phyloP scores from a whole-genome alignment of 148 eudicot species.

The Suaeda aralocaspica region DNA sequence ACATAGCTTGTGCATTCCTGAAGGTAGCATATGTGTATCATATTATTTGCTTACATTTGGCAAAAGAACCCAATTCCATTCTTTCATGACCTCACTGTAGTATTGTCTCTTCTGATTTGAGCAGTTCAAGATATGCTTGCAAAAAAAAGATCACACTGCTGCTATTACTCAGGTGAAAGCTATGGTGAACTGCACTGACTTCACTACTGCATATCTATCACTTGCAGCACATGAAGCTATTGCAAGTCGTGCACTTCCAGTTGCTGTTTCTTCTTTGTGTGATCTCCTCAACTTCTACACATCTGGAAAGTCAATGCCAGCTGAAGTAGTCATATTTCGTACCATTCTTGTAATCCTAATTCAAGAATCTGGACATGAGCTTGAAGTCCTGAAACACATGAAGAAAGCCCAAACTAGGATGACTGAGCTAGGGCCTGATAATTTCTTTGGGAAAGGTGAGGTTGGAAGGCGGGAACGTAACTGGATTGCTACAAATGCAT shows the following conservation, averaged over 20 bases:
- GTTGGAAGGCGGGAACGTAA: slow-evolving; percentile 76
- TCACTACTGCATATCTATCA: slow-evolving; percentile 71
- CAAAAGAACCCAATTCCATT: neutral
- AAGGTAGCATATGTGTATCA: slow-evolving; percentile 47
- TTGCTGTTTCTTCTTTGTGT: slow-evolving; percentile 73
- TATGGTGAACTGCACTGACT: slow-evolving; percentile 80
- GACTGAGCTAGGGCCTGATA: slow-evolving; percentile 61
- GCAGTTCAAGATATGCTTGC: slow-evolving; percentile 88
- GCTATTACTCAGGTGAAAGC: slow-evolving; percentile 83
- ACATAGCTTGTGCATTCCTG: slow-evolving; percentile 69
- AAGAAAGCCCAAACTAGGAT: slow-evolving; percentile 54
- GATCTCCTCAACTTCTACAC: slow-evolving; percentile 71
- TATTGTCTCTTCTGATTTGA: slow-evolving; percentile 18
- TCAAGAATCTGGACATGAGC: slow-evolving; percentile 57
- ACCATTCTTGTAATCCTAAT: slow-evolving; percentile 57
- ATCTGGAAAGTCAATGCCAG: slow-evolving; percentile 66
- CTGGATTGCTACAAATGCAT: slow-evolving; percentile 73
- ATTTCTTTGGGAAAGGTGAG: slow-evolving; percentile 88
- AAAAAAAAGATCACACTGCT: slow-evolving; percentile 58
- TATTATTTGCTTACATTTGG: neutral
- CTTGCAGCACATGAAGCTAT: slow-evolving; percentile 94
- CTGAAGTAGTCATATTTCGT: slow-evolving; percentile 68
- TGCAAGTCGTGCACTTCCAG: slow-evolving; percentile 70
- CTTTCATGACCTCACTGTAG: neutral
- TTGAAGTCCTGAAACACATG: slow-evolving; percentile 61